phyloP scores from a whole-genome alignment of 768 basidiomycete genomes.

The Mycena albidolilacea region DNA sequence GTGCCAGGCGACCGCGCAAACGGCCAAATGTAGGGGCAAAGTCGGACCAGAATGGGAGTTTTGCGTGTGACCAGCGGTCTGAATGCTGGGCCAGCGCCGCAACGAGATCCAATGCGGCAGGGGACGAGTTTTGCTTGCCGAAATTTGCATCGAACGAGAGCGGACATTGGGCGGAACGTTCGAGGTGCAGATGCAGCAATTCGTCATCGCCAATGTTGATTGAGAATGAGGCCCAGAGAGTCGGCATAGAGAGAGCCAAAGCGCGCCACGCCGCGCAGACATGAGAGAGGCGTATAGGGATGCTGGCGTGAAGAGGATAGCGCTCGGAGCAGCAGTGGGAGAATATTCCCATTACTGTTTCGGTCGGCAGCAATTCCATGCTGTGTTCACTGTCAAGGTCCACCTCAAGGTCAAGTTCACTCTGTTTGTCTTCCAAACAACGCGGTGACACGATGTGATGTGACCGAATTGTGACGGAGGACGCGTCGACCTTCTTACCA shows the following conservation, averaged over 20 bases:
- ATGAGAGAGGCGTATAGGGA: slow-evolving; percentile 7
- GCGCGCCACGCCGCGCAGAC: slow-evolving; percentile 16
- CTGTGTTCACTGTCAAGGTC: too few species aligned
- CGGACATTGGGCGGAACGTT: slow-evolving; percentile 15
- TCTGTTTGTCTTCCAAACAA: slow-evolving; percentile 40
- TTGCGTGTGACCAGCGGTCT: slow-evolving; percentile 19
- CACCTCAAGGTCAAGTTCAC: too few species aligned
- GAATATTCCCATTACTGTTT: slow-evolving; percentile 31
- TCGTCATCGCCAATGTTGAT: not conserved
- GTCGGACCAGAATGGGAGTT: slow-evolving; percentile 10
- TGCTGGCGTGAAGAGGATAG: slow-evolving; percentile 18
- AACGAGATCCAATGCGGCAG: not conserved
- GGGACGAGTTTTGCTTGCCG: not conserved
- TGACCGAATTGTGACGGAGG: too few species aligned
- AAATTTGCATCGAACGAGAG: slow-evolving; percentile 27
- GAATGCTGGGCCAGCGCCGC: slow-evolving; percentile 21
- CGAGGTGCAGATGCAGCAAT: slow-evolving; percentile 29
- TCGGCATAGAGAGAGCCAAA: slow-evolving; percentile 18
- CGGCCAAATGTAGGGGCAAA: slow-evolving; percentile 3
- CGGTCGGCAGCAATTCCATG: not conserved
- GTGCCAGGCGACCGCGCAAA: slow-evolving; percentile 16
- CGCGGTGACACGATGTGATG: slow-evolving; percentile 45
- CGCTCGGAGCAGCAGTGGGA: slow-evolving; percentile 15
- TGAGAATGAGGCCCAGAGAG: slow-evolving; percentile 34
- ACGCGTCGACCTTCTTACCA: slow-evolving; percentile 27